Conservation (phyloP, 2,329 filamentous ascomycete species). For the Penicillium sp. region DNA sequence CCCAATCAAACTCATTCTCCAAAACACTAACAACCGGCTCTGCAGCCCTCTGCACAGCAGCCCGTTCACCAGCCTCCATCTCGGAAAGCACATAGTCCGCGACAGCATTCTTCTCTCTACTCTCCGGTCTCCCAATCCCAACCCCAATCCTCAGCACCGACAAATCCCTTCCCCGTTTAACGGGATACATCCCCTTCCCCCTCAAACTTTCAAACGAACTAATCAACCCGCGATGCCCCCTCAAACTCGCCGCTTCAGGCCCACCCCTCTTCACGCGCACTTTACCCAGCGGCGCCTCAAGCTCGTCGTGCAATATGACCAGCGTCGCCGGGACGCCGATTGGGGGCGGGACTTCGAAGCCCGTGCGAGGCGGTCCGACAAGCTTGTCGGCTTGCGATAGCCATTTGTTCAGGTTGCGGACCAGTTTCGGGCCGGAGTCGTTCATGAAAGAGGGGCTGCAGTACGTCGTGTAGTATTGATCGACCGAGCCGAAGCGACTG, state of each 20-base stretch:
- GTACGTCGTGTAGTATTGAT: conserved; percentile 45
- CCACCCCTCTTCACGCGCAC: conserved; percentile 64
- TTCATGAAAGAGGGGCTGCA: conserved; percentile 84
- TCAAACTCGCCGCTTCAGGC: conserved; percentile 53
- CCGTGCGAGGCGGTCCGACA: not conserved
- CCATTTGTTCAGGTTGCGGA: conserved; percentile 59
- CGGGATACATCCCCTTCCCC: conserved; percentile 33
- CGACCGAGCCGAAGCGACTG: conserved; percentile 42
- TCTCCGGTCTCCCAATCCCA: conserved; percentile 80
- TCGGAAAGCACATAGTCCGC: conserved; percentile 73
- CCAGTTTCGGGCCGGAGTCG: conserved; percentile 69
- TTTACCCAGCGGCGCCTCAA: conserved; percentile 69
- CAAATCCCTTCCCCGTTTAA: conserved; percentile 29
- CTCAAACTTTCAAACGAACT: conserved; percentile 60
- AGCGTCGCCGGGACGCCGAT: conserved; percentile 44
- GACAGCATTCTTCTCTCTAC: conserved; percentile 65
- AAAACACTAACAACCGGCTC: conserved; percentile 54
- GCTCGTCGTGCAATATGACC: conserved; percentile 83
- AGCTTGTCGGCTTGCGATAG: conserved; percentile 13
- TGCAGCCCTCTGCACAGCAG: conserved; percentile 49
- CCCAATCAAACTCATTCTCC: conserved; percentile 46
- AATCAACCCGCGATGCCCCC: conserved; percentile 74
- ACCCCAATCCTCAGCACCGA: conserved; percentile 65
- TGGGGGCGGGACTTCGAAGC: not conserved
- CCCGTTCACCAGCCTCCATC: conserved; percentile 57